Percentiles rank a stretch among this genome's conserved stretches.
These are phyloP conservation scores for Metarhizium anisopliae DNA, from an alignment of 2,329 filamentous ascomycete species.

Conservation along the genomic window DNA sequence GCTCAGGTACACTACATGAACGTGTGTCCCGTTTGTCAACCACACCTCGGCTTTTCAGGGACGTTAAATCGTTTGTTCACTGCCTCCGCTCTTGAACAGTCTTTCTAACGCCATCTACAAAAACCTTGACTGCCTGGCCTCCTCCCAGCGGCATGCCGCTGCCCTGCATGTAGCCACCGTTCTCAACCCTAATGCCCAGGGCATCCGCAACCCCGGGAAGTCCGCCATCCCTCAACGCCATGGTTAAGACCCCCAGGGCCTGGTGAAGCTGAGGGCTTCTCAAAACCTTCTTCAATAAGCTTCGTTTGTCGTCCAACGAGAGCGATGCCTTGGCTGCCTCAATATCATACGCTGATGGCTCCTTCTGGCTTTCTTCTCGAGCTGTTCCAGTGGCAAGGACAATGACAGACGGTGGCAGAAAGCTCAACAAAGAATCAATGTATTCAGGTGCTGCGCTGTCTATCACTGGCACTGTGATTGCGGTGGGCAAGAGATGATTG, in stretches of 20 bases:
- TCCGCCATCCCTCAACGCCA: constrained; percentile 83
- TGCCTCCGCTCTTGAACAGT: constrained; percentile 53
- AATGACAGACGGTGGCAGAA: constrained; percentile 71
- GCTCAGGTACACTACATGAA: too few species aligned
- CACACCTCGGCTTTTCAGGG: neutral
- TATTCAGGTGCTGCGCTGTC: constrained; percentile 54
- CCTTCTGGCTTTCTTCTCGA: constrained; percentile 46
- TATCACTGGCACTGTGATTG: constrained; percentile 69
- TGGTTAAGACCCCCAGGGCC: constrained; percentile 73
- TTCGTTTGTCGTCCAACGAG: constrained; percentile 67
- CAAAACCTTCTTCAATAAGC: constrained; percentile 70
- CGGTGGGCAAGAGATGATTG: constrained; percentile 72
- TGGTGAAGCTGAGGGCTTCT: constrained; percentile 87
- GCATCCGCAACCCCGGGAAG: constrained; percentile 85
- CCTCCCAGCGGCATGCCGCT: constrained; percentile 80
- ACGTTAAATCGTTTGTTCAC: neutral
- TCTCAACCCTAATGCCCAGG: constrained; percentile 68
- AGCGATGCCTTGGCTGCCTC: constrained; percentile 67
- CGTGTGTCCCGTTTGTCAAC: too few species aligned
- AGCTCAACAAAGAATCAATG: constrained; percentile 66
- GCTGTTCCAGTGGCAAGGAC: constrained; percentile 61
- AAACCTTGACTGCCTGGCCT: constrained; percentile 81
- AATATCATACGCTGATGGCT: constrained; percentile 60
- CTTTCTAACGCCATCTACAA: constrained; percentile 81
- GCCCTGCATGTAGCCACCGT: constrained; percentile 72